A percentile compares a stretch with the other conserved stretches of the same genome.
These are phyloP conservation scores for Hortiboletus flavorubellus DNA, from an alignment of 768 basidiomycete species.

Conservation along the genomic window DNA sequence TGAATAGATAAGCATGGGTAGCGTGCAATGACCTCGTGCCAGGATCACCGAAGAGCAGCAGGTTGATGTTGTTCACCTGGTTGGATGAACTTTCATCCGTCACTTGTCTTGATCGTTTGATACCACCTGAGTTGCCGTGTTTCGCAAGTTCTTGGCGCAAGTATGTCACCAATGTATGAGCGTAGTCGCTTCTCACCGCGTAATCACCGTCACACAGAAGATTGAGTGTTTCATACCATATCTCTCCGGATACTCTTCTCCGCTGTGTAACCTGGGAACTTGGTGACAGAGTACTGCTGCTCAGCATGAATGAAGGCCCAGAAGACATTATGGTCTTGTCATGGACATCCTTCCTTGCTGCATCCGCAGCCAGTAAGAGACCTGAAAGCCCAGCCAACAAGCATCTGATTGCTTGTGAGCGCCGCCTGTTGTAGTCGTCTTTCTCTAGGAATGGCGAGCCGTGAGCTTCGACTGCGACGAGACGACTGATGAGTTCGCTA, in stretches of 20 bases:
- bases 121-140: constrained; percentile 44
- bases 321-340: constrained; percentile 13
- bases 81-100: constrained; percentile 47
- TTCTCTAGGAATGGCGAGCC: constrained; percentile 46
- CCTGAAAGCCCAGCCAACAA: constrained; percentile 69
- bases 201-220: constrained; percentile 78
- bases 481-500: constrained; percentile 73
- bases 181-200: constrained; percentile 77
- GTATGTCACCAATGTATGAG: constrained; percentile 70
- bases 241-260: constrained; percentile 70
- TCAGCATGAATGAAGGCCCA: constrained; percentile 27
- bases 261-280: constrained; percentile 47
- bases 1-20: constrained; percentile 76
- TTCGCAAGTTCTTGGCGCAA: constrained; percentile 72
- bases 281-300: constrained; percentile 26
- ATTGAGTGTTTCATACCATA: constrained; percentile 89
- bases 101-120: constrained; percentile 43
- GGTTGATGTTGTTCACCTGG: constrained; percentile 44
- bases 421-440: constrained; percentile 38
- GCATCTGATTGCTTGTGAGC: constrained; percentile 66
- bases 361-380: constrained; percentile 62
- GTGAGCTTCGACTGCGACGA: constrained; percentile 67
- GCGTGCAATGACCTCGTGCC: constrained; percentile 75
- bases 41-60: constrained; percentile 54
- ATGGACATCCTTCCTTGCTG: constrained; percentile 25